Evolutionary conservation across 331 rosid species (phyloP).

Genomic region (Dryas integrifolia): DNA sequence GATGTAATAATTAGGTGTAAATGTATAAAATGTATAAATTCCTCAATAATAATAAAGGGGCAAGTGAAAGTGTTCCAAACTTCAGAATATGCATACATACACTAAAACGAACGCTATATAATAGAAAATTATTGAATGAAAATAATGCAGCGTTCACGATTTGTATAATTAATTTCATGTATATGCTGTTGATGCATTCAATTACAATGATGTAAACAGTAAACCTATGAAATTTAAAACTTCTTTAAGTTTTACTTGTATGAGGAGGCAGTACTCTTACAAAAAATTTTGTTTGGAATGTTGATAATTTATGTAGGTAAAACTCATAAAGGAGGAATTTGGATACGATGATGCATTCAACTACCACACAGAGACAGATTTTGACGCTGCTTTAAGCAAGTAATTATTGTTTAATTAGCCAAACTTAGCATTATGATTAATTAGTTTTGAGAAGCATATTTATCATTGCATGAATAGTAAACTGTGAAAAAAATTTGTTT

Average conservation of each 20-base stretch:
- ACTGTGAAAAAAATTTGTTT: neutral
- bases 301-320: conserved; percentile 34
- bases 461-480: neutral
- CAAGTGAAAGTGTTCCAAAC: too few species aligned
- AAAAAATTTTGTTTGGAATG: neutral
- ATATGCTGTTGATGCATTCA: too few species aligned
- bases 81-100: too few species aligned
- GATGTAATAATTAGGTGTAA: too few species aligned
- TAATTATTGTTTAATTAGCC: neutral
- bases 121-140: too few species aligned
- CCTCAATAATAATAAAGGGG: too few species aligned
- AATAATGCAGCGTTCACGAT: too few species aligned
- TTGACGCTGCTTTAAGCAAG: conserved; percentile 56
- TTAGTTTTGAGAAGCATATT: neutral
- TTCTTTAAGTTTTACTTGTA: neutral
- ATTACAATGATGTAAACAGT: too few species aligned
- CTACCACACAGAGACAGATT: conserved; percentile 53
- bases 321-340: conserved; percentile 53
- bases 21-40: too few species aligned
- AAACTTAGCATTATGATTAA: neutral
- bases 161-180: too few species aligned
- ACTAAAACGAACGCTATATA: too few species aligned
- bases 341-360: conserved; percentile 68
- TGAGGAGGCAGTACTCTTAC: neutral
- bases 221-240: too few species aligned